Conservation (phyloP, 2,329 filamentous ascomycete species). For the Thermoascus crustaceus region DNA sequence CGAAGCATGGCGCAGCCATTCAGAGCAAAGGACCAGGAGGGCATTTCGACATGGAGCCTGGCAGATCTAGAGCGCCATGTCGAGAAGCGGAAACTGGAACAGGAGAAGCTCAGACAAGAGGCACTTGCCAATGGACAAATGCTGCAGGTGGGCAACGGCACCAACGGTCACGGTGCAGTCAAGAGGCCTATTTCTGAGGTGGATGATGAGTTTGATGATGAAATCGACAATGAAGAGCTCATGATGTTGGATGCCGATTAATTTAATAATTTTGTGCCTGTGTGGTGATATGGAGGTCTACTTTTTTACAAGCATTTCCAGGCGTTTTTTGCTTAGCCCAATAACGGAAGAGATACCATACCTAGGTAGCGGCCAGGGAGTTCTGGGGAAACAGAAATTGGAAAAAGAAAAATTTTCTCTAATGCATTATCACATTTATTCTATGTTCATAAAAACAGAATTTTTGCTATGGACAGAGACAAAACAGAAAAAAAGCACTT, state of each 20-base stretch:
- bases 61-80: conserved; percentile 65
- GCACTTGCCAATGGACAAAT: conserved; percentile 20
- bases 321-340: no score
- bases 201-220: conserved; percentile 36
- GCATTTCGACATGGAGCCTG: conserved; percentile 84
- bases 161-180: conserved; percentile 15
- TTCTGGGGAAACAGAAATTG: neutral
- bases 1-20: conserved; percentile 89
- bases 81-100: conserved; percentile 61
- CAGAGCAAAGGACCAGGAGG: conserved; percentile 72
- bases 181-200: conserved; percentile 17
- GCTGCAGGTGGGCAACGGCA: conserved; percentile 5
- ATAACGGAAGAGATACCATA: no score
- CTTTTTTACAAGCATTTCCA: neutral
- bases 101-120: conserved; percentile 58
- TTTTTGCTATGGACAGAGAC: no score
- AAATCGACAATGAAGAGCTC: conserved; percentile 36
- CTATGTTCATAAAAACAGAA: neutral
- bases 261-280: no score
- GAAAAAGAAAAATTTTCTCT: neutral
- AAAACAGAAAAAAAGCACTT: neutral
- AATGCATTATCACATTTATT: neutral
- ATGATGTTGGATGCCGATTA: conserved; percentile 30
- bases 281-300: no score
- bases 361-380: neutral